These are phyloP conservation scores for Blastomyces gilchristii DNA, from an alignment of 2,329 filamentous ascomycete genomes.

Conservation along the genomic window DNA sequence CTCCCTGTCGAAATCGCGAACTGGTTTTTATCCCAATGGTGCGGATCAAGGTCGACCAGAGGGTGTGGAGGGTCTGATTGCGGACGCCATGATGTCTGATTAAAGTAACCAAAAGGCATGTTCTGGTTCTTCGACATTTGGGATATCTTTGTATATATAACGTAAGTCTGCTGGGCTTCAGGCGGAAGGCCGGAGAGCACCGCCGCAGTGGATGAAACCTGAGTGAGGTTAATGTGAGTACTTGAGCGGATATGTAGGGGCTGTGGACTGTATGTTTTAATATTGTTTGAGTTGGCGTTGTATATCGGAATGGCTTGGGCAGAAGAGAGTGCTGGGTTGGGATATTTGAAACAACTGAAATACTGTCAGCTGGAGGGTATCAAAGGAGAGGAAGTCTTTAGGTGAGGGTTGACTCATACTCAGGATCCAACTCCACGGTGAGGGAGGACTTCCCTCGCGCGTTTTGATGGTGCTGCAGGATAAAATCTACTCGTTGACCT, in stretches of 20 bases:
- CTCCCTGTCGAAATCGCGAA: conserved; percentile 27
- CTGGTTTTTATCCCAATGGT: conserved; percentile 36
- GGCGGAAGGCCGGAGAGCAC: conserved; percentile 22
- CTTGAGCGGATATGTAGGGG: not conserved
- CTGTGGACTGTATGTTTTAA: not conserved
- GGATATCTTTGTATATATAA: conserved; percentile 40
- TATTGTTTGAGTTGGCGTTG: conserved; percentile 5
- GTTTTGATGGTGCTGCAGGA: conserved; percentile 20
- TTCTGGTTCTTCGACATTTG: conserved; percentile 37
- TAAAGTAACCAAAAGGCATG: conserved; percentile 39
- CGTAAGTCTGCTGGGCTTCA: conserved; percentile 31
- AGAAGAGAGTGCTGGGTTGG: conserved; percentile 34
- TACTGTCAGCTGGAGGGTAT: not conserved
- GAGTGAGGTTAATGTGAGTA: conserved; percentile 22
- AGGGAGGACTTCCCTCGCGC: conserved; percentile 16
- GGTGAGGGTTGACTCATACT: conserved; percentile 20
- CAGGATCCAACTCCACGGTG: conserved; percentile 28
- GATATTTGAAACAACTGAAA: conserved; percentile 36
- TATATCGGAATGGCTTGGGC: conserved; percentile 30
- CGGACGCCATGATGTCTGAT: conserved; percentile 38
- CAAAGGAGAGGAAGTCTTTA: not conserved
- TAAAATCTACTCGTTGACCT: conserved; percentile 38
- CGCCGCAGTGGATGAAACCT: conserved; percentile 20
- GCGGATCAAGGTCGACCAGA: conserved; percentile 27
- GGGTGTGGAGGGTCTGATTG: conserved; percentile 28